Evolutionary conservation across 108 stramenopile species (phyloP).

Genomic region (Nitzschia sp.): DNA sequence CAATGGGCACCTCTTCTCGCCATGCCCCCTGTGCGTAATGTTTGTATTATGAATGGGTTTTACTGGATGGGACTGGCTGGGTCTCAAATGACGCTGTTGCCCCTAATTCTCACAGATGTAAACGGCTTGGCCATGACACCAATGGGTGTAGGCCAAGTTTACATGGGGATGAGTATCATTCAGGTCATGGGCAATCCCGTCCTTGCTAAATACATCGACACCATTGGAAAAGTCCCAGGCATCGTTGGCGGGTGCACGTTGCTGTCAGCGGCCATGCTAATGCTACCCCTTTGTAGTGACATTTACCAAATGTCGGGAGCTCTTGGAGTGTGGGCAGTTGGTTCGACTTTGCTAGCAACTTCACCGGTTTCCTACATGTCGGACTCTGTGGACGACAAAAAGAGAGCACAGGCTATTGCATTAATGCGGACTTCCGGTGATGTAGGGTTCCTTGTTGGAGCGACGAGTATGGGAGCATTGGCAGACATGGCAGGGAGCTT

Average conservation of each 20-base stretch:
- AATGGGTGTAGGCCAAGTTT: conserved; percentile 70
- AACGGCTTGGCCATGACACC: conserved; percentile 67
- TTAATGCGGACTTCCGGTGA: conserved; percentile 79
- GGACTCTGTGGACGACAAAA: conserved; percentile 55
- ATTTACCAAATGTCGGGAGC: conserved; percentile 53
- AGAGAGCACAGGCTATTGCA: conserved; percentile 82
- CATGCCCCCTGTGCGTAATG: conserved; percentile 53
- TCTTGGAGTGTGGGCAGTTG: conserved; percentile 69
- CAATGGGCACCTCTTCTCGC: conserved; percentile 71
- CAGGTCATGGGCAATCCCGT: conserved; percentile 79
- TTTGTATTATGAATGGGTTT: conserved; percentile 80
- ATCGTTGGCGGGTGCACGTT: conserved; percentile 72
- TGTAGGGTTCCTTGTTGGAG: conserved; percentile 82
- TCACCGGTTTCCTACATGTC: conserved; percentile 75
- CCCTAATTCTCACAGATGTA: conserved; percentile 72
- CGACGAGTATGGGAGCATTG: conserved; percentile 61
- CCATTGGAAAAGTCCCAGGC: conserved; percentile 64
- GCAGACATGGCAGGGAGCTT: conserved; percentile 65
- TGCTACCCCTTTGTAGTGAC: conserved; percentile 45
- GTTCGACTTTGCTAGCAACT: conserved; percentile 70
- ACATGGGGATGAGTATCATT: conserved; percentile 79
- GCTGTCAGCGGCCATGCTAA: conserved; percentile 61
- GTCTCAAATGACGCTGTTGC: conserved; percentile 83
- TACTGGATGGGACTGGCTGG: conserved; percentile 84
- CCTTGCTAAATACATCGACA: conserved; percentile 64